A percentile compares a stretch with the other conserved stretches of the same genome.
phyloP scores from a whole-genome alignment of 495 filamentous ascomycete species.

The Neurospora sublineolata region DNA sequence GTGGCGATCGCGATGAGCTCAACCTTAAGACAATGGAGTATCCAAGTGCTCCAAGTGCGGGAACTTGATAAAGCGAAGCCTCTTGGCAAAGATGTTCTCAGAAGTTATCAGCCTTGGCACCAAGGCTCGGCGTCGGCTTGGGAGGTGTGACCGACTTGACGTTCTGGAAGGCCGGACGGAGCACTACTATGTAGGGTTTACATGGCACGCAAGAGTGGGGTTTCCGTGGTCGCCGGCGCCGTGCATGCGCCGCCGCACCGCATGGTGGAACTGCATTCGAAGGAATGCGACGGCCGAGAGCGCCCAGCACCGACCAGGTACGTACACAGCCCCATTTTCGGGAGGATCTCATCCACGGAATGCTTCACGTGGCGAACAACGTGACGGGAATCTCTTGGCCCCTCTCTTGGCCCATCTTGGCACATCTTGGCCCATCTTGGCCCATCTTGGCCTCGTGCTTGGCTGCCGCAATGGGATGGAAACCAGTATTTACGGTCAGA shows the following conservation, averaged over 20 bases:
- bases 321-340: background rate
- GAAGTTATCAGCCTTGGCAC: background rate
- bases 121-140: background rate
- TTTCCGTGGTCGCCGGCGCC: background rate
- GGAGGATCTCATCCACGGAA: background rate
- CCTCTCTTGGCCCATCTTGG: background rate
- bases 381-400: background rate
- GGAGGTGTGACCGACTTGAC: background rate
- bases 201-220: background rate
- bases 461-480: background rate
- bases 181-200: background rate
- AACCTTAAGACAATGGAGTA: background rate
- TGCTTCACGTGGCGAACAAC: constrained; percentile 4
- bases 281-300: background rate
- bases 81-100: background rate
- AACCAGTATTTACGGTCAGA: background rate
- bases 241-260: background rate
- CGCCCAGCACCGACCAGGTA: background rate
- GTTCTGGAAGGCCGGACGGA: background rate
- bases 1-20: background rate
- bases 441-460: background rate
- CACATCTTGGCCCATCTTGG: background rate
- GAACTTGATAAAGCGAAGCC: background rate
- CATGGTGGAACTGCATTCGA: background rate
- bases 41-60: background rate